phyloP scores from a whole-genome alignment of 179 eudicot genomes.

The Nepenthes alata region DNA sequence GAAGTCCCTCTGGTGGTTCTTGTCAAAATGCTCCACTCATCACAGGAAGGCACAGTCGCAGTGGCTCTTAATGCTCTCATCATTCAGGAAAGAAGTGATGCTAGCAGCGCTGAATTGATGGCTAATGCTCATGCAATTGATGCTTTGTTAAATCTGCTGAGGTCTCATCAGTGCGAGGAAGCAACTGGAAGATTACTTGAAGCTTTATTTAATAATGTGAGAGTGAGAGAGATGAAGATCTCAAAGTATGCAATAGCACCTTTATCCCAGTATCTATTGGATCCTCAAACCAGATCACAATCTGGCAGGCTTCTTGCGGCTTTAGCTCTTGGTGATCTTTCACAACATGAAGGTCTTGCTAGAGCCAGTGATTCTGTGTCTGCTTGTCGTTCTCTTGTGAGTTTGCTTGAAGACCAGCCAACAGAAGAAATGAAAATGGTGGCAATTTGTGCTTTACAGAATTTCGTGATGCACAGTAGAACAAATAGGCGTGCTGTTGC shows the following conservation, averaged over 20 bases:
- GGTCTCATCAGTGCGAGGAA: constrained; percentile 64
- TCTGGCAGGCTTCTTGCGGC: constrained; percentile 53
- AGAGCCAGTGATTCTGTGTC: constrained; percentile 47
- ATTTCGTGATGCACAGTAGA: constrained; percentile 58
- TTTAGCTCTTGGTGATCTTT: constrained; percentile 66
- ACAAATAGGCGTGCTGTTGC: constrained; percentile 65
- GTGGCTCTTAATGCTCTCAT: constrained; percentile 48
- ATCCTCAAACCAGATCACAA: constrained; percentile 54
- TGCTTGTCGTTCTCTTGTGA: constrained; percentile 56
- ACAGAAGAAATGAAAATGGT: constrained; percentile 61
- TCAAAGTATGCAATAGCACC: constrained; percentile 55
- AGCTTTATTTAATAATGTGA: constrained; percentile 40
- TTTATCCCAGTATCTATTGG: constrained; percentile 54
- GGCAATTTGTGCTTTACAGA: constrained; percentile 70
- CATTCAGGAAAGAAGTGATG: constrained; percentile 37
- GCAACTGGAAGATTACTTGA: constrained; percentile 49
- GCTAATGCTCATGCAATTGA: constrained; percentile 54
- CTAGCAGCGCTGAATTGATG: constrained; percentile 46
- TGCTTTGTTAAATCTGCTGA: constrained; percentile 41
- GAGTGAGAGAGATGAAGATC: constrained; percentile 53
- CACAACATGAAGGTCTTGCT: constrained; percentile 57
- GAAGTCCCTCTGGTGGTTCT: constrained; percentile 50
- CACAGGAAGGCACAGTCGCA: constrained; percentile 27
- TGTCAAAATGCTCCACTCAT: constrained; percentile 49
- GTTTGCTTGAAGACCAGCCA: constrained; percentile 50